Base-by-base conservation (phyloP, 768 basidiomycete species). In the Lentinula lateritia region DNA sequence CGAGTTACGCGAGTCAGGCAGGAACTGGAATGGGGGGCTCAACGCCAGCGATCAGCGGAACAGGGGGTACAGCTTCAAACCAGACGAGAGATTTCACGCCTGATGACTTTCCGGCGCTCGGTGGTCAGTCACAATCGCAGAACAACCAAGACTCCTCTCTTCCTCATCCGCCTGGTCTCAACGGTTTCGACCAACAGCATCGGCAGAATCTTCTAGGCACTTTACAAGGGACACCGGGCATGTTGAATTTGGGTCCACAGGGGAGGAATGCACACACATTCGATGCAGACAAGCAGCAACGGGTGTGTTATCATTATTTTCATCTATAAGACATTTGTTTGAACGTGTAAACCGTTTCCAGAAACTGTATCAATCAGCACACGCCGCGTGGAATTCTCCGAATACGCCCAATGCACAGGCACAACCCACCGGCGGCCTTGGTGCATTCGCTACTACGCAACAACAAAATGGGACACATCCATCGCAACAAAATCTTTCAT, bases 21-120 rank as follows among this genome's bases (percentile, higher is more conserved):
- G 66, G 81, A 78, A 58, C 77, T 66, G 65, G 73, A 60, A 69
- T 66, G 50, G 71, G 74, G 59, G 76, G 75, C 52, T 69, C 63
- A 15, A 64, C 72, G 34, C 78, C 78, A 38, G 67, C 74, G 46
- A 71, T 73, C 64, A 74, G 71, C 42, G 72, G 74, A 54, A 70
- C 73, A 59, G 59, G 52, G 23, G 55, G 61, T 52, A 50, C 68
- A 73, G 52, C 71, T 50, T 67, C 73, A 60, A 73, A 70, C 63
- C 80, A 82, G 65, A 73, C 82, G 61, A 78, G 87, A 68, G 87
- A 89, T 71, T 90, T 94, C 63, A 89, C 88, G n/a, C 85, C 88
- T 43, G 92, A 93, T 66, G 93, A 95, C 76, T 94, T 95, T 71
- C 93, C 93, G 55, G 93, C 93, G 16, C 77, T 95, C 32, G 89